Evolutionary conservation across 495 filamentous ascomycete genomes (phyloP).

Genomic region (Acidomyces sp.): DNA sequence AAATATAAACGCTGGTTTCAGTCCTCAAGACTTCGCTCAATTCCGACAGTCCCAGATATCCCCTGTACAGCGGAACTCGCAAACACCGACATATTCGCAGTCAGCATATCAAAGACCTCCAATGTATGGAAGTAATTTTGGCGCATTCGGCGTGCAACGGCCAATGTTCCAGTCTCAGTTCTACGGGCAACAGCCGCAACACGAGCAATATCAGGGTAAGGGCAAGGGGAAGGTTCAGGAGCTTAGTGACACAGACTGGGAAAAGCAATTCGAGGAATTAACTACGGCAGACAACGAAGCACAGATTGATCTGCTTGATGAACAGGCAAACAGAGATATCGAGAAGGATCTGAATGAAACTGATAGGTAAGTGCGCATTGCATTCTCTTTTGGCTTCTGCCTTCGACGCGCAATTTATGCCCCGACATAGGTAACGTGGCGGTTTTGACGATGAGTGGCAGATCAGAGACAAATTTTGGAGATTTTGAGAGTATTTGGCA

Average conservation of each 20-base stretch:
- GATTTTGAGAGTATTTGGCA: constrained; percentile 62
- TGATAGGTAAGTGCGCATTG: constrained; percentile 60
- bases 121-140: constrained; percentile 42
- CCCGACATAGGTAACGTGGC: too few species aligned
- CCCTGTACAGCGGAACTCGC: constrained; percentile 1
- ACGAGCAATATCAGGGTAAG: constrained; percentile 48
- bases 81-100: constrained; percentile 32
- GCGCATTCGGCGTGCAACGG: constrained; percentile 28
- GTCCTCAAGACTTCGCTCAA: constrained; percentile 58
- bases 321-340: constrained; percentile 60
- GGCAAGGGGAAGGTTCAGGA: constrained; percentile 86
- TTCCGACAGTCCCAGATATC: constrained; percentile 12
- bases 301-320: constrained; percentile 40
- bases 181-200: constrained; percentile 39
- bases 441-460: neutral
- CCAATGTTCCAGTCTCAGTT: constrained; percentile 32
- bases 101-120: constrained; percentile 41
- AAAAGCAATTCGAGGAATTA: constrained; percentile 84
- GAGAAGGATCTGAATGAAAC: constrained; percentile 82
- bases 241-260: constrained; percentile 87
- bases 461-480: constrained; percentile 41
- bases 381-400: constrained; percentile 18
- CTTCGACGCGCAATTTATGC: neutral
- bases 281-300: constrained; percentile 52
- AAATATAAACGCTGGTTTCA: constrained; percentile 42